Evolutionary conservation across 768 basidiomycete species (phyloP).

Genomic region (Kwoniella europaea): DNA sequence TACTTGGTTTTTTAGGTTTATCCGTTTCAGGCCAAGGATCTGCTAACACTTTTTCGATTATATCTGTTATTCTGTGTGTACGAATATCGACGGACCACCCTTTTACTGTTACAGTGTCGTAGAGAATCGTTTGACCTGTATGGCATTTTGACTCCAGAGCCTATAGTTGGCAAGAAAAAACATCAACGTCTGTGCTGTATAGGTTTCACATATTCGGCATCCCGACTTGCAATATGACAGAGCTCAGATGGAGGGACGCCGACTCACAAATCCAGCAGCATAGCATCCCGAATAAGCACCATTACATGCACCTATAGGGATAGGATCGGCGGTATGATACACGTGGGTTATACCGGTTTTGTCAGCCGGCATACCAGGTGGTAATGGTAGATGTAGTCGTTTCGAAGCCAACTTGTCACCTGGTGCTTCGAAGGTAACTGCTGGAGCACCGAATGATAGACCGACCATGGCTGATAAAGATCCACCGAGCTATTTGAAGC

Average conservation of each 20-base stretch:
- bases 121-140: slow-evolving; percentile 76
- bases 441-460: slow-evolving; percentile 87
- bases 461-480: slow-evolving; percentile 81
- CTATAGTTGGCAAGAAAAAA: slow-evolving; percentile 22
- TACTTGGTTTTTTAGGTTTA: slow-evolving; percentile 22
- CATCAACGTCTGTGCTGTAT: neutral
- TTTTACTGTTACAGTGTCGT: slow-evolving; percentile 81
- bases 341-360: slow-evolving; percentile 71
- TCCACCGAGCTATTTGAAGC: slow-evolving; percentile 73
- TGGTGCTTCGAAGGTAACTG: slow-evolving; percentile 87
- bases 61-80: slow-evolving; percentile 71
- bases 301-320: slow-evolving; percentile 67
- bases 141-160: slow-evolving; percentile 69
- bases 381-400: slow-evolving; percentile 83
- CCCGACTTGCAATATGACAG: too few species aligned
- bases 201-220: neutral
- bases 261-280: slow-evolving; percentile 72
- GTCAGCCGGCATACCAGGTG: slow-evolving; percentile 63
- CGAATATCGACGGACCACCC: slow-evolving; percentile 78
- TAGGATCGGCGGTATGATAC: slow-evolving; percentile 92
- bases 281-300: slow-evolving; percentile 70
- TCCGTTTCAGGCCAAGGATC: slow-evolving; percentile 67
- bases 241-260: too few species aligned
- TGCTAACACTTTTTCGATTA: slow-evolving; percentile 73
- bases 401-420: slow-evolving; percentile 80